phyloP scores from a whole-genome alignment of 1,284 basidiomycete genomes.

The Moesziomyces sp. region DNA sequence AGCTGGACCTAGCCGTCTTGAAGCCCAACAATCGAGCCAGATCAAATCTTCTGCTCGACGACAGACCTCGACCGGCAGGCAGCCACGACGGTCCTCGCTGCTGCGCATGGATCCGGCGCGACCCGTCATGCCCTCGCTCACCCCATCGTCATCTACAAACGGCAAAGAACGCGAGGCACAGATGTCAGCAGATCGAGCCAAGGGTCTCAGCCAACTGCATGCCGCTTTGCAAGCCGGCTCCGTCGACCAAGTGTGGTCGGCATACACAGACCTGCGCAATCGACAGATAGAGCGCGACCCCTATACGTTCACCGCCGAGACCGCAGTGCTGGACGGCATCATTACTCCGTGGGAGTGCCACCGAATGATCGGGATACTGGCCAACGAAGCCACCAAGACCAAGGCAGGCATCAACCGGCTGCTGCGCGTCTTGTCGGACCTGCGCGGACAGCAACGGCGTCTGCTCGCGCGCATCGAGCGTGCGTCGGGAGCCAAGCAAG shows the following conservation, averaged over 20 bases:
- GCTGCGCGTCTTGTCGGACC: constrained; percentile 19
- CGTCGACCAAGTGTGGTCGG: constrained; percentile 25
- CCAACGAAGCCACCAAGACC: constrained; percentile 17
- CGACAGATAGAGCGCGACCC: neutral
- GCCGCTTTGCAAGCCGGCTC: constrained; percentile 20
- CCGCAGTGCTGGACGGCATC: neutral
- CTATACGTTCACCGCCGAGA: neutral
- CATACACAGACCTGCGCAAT: constrained; percentile 15
- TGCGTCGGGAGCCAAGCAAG: neutral
- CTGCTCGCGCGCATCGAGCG: constrained; percentile 18
- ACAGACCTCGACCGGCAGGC: neutral
- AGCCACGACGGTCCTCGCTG: constrained; percentile 6
- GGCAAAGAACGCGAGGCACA: neutral
- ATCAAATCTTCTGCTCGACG: too few relatives aligned
- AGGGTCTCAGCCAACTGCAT: constrained; percentile 20
- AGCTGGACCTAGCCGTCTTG: neutral
- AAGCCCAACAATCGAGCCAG: neutral
- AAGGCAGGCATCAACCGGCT: constrained; percentile 22
- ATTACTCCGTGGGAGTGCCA: constrained; percentile 16
- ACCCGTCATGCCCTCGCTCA: constrained; percentile 16
- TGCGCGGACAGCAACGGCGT: constrained; percentile 27
- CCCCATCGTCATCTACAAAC: neutral
- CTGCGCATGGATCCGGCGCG: constrained; percentile 19
- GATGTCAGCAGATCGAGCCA: constrained; percentile 9
- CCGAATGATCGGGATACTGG: constrained; percentile 8